phyloP scores from a whole-genome alignment of 208 protist species.

The Leishmania gerbilli region DNA sequence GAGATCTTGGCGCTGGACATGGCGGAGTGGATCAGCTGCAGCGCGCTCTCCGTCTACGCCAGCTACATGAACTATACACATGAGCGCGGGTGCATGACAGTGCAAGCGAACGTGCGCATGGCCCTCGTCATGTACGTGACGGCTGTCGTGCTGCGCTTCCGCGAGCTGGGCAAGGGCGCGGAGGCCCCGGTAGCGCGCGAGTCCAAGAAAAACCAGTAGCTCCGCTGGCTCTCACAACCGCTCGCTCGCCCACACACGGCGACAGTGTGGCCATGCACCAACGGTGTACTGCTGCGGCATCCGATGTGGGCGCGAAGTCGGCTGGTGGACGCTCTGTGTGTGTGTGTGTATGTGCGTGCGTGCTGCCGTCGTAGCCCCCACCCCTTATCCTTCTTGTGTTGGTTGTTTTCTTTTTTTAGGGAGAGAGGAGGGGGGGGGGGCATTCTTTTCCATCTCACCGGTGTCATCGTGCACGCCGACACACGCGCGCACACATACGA shows the following conservation, averaged over 20 bases:
- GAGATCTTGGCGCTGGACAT: slow-evolving; percentile 22
- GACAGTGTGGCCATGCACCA: neutral
- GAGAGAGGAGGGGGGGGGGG: no score
- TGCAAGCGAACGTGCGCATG: slow-evolving; percentile 55
- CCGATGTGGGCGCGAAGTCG: neutral
- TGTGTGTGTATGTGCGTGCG: neutral
- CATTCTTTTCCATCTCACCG: no score
- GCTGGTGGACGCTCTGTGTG: neutral
- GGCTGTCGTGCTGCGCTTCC: slow-evolving; percentile 30
- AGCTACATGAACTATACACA: slow-evolving; percentile 49
- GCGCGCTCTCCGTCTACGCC: slow-evolving; percentile 40
- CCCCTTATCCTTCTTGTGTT: no score
- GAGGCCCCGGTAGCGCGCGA: neutral
- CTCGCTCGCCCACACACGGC: neutral
- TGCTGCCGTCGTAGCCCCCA: neutral
- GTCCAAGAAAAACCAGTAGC: slow-evolving; percentile 33
- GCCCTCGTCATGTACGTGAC: slow-evolving; percentile 43
- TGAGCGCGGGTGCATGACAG: slow-evolving; percentile 37
- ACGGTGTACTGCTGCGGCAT: neutral
- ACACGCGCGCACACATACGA: no score
- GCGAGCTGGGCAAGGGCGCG: slow-evolving; percentile 23
- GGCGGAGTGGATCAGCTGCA: slow-evolving; percentile 40
- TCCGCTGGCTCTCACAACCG: neutral
- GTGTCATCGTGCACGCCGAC: no score
- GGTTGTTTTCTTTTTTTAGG: neutral